Conservation (phyloP, 139 green algal genomes). For the Axilococcus clingmanii region DNA sequence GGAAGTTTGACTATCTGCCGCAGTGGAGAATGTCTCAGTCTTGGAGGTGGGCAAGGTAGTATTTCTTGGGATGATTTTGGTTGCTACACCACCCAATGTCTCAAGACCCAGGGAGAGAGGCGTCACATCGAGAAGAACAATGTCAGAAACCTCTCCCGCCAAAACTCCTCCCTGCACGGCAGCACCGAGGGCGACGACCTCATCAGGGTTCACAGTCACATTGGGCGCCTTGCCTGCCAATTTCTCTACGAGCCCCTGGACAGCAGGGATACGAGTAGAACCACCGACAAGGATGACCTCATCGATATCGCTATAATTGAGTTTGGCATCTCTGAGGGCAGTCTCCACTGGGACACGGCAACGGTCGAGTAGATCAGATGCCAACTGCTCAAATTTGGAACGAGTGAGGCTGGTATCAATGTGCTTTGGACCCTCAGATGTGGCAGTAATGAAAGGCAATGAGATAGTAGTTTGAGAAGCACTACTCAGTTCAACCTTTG, state of each 20-base stretch:
- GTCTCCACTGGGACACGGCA: conserved; percentile 83
- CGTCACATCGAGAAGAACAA: conserved; percentile 96
- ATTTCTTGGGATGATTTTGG: conserved; percentile 94
- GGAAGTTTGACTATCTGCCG: conserved; percentile 85
- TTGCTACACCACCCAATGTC: conserved; percentile 96
- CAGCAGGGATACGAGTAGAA: conserved; percentile 94
- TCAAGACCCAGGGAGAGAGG: conserved; percentile 94
- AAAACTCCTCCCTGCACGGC: conserved; percentile 89
- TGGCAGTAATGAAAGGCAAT: conserved; percentile 99
- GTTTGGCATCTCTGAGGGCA: conserved; percentile 88
- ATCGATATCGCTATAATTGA: conserved; percentile 76
- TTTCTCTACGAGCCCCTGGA: conserved; percentile 74
- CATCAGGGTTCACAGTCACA: conserved; percentile 96
- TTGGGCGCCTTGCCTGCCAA: conserved; percentile 91
- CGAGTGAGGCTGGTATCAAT: conserved; percentile 83
- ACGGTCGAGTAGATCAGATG: conserved; percentile 85
- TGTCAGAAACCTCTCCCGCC: conserved; percentile 68
- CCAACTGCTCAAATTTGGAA: conserved; percentile 94
- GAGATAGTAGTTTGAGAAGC: conserved; percentile 79
- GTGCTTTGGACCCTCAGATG: conserved; percentile 97
- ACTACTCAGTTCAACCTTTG: conserved; percentile 96
- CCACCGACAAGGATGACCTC: conserved; percentile 95
- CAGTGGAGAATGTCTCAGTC: conserved; percentile 93
- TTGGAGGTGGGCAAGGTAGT: conserved; percentile 96
- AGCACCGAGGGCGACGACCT: conserved; percentile 96